Conservation (phyloP, 148 eudicot species). For the Rhododendron ferrugineum region DNA sequence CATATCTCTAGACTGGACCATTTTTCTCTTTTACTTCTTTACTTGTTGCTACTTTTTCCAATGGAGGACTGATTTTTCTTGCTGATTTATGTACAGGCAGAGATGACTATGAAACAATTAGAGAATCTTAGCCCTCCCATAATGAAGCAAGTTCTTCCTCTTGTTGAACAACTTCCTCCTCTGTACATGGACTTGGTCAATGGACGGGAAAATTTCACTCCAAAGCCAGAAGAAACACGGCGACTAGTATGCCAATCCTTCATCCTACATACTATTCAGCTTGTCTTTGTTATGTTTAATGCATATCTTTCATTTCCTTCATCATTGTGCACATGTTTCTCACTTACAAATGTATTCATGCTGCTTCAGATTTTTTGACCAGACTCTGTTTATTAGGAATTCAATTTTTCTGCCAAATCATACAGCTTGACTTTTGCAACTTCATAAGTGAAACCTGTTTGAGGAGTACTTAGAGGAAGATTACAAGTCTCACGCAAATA, state of each 20-base stretch:
- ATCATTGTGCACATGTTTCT: neutral
- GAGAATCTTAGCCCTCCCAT: conserved; percentile 88
- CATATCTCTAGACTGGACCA: neutral
- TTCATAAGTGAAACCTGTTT: too few species aligned
- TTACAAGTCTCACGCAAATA: too few species aligned
- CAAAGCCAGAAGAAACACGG: conserved; percentile 91
- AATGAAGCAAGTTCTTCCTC: conserved; percentile 90
- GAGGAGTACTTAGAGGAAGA: too few species aligned
- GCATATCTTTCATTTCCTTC: neutral
- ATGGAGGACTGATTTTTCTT: conserved; percentile 9
- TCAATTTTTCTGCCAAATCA: too few species aligned
- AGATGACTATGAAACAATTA: conserved; percentile 85
- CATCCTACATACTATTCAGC: neutral
- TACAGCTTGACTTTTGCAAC: too few species aligned
- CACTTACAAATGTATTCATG: neutral
- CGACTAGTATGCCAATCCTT: conserved; percentile 55
- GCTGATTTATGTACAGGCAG: conserved; percentile 47
- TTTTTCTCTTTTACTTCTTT: neutral
- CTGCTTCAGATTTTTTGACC: neutral
- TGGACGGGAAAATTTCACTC: conserved; percentile 82
- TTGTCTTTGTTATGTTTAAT: neutral
- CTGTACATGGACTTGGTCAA: conserved; percentile 88
- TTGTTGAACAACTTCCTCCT: conserved; percentile 94
- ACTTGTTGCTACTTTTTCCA: conserved; percentile 4
- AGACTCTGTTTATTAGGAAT: too few species aligned